Conservation (phyloP, 352 stramenopile species). For the Pythium coloratum region DNA sequence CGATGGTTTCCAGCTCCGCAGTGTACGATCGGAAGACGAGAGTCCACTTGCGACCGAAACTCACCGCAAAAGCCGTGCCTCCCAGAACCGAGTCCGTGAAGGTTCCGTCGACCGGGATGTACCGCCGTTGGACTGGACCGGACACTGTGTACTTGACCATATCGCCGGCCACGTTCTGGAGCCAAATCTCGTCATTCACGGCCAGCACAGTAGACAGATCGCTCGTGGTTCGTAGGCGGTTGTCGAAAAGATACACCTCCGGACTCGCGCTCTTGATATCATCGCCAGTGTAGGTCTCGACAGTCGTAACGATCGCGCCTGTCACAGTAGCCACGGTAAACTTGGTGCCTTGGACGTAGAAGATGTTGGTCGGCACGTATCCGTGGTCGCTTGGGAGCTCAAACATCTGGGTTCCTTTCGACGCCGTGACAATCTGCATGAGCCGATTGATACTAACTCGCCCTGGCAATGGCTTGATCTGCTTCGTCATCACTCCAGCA, state of each 20-base stretch:
- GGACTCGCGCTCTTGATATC: conserved; percentile 34
- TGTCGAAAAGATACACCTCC: conserved; percentile 56
- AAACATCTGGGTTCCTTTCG: conserved; percentile 27
- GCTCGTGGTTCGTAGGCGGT: conserved; percentile 59
- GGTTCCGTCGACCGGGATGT: conserved; percentile 46
- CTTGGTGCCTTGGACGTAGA: conserved; percentile 41
- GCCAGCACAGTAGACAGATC: conserved; percentile 41
- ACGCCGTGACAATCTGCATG: conserved; percentile 51
- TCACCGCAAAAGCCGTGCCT: conserved; percentile 33
- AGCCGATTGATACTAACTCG: conserved; percentile 45
- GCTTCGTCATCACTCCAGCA: conserved; percentile 56
- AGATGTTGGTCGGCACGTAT: conserved; percentile 26
- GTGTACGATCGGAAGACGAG: conserved; percentile 72
- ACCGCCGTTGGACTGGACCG: conserved; percentile 28
- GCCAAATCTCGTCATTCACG: conserved; percentile 53
- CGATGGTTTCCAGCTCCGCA: conserved; percentile 52
- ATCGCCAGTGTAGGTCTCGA: conserved; percentile 35
- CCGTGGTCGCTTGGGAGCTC: conserved; percentile 50
- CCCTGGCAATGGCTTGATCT: conserved; percentile 46
- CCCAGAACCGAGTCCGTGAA: conserved; percentile 47
- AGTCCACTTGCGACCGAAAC: conserved; percentile 57
- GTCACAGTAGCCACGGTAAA: conserved; percentile 38
- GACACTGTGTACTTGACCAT: conserved; percentile 51
- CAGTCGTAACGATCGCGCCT: conserved; percentile 35
- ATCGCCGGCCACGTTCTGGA: conserved; percentile 38